Conservation (phyloP, 2,329 filamentous ascomycete species). For the Botryotinia narcissicola region DNA sequence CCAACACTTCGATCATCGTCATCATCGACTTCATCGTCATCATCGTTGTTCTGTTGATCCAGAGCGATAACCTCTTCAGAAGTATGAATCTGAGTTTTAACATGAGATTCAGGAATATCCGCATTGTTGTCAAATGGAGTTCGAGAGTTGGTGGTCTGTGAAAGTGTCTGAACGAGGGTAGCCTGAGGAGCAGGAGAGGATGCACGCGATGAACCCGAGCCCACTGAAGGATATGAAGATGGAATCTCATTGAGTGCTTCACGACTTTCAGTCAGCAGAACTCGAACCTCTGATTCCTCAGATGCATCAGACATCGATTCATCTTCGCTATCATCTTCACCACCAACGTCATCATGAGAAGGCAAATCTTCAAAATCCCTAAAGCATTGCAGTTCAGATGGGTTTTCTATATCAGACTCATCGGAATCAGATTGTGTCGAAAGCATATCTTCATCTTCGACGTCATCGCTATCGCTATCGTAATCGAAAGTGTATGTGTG, state of each 20-base stretch:
- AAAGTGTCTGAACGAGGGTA: not conserved
- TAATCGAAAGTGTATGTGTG: not conserved
- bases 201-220: not conserved
- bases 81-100: constrained; percentile 1
- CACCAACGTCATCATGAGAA: not conserved
- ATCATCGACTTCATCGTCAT: constrained; percentile 18
- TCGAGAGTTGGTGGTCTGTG: not conserved
- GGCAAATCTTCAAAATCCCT: not conserved
- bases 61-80: constrained; percentile 1
- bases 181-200: not conserved
- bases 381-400: not conserved
- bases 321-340: not conserved
- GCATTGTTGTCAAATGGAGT: not conserved
- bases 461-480: constrained; percentile 6
- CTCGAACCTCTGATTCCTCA: not conserved
- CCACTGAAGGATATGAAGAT: not conserved
- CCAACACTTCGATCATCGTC: constrained; percentile 28
- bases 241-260: not conserved
- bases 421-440: not conserved
- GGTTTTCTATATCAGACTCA: not conserved
- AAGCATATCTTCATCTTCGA: constrained; percentile 17
- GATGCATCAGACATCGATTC: constrained; percentile 10
- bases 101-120: constrained; percentile 16
- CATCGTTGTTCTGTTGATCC: not conserved
- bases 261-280: not conserved